Base-by-base conservation (phyloP, 495 filamentous ascomycete genomes). In the Neurospora tetraspora region DNA sequence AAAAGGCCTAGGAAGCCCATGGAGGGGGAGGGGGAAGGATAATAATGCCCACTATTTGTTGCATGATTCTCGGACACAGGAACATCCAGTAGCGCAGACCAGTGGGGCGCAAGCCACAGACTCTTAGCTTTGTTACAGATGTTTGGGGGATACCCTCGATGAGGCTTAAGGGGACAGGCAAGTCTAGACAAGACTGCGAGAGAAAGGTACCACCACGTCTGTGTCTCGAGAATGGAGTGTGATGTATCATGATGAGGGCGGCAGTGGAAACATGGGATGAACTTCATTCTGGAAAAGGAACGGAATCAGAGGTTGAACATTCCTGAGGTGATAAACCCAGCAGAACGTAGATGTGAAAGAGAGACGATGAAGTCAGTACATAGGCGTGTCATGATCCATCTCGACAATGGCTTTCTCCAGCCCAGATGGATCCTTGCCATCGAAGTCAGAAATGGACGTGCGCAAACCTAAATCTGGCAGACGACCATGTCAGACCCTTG, bases 391-490 rank as follows among this genome's bases (percentile, higher is more conserved):
- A 59, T 14, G 47, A 1, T 59, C 5, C 47, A 59, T 59, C 4
- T 59, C 20, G 47, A 59, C 47, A 31, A 59, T 27, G 23, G 47
- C 12, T 7, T 27, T 61, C 23, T 61, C 53, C 53, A 65, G 27
- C 14, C 14, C 27, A 36, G 53, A 34, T 36, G 53, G 31, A 65
- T 23, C 53, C 53, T 4, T 61, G 53, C 27, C 14, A 18, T 65
- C 27, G 0, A 65, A 16, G 53, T 34, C 53, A 18, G 71, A 39
- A 68, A 71, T 40, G 78, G 76, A 77, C 80, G 78, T 80, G 80
- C 78, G 92, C 88, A 89, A 39, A 89, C 92, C 16, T 90, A 92
- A 92, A 80, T 91, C 91, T 72, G 80, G 81, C 69, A 83, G 80
- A 77, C 79, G 80, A 80, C 74, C 71, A 75, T 72, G 73, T 76